Evolutionary conservation across 2,329 filamentous ascomycete species (phyloP), one percentile per base, ranked within the genome.

Genomic region (Colletotrichum sp.): DNA sequence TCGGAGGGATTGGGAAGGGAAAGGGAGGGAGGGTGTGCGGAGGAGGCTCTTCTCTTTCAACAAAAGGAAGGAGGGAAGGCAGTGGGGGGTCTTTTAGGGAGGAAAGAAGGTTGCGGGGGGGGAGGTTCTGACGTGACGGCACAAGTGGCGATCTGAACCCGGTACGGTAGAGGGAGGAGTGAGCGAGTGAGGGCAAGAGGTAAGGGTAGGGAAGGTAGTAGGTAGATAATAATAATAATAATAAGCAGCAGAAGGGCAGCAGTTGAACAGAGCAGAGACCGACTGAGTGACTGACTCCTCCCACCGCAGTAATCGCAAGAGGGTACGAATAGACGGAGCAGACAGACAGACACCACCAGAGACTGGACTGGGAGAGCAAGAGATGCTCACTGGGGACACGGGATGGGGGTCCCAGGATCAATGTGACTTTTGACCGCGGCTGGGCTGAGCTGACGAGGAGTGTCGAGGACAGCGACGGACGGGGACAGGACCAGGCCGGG

Each of bases 61-160:
- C 64, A 69, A 64, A 69, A 30, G 70, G 61, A 60, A 72, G 72
- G 28, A 52, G 59, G 52, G 48, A 64, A 76, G 73, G 48, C 74
- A 74, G 70, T 76, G 71, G 74, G 73, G 68, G 70, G 73, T 65
- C 70, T 73, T 73, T 75, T 68, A 73, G 70, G 52, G 73, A 68
- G 73, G 48, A 75, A 75, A 75, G 73, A 75, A 75, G 73, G 73
- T 73, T 75, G 73, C 70, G 73, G 70, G 60, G 68, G 71, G 71
- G 66, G 73, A 63, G 66, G 15, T 72, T 75, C 73, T 75, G 73
- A 75, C 70, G 73, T 73, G 73, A 75, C 73, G 64, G 73, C 63
- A 75, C 63, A 68, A 68, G 73, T 75, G 73, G 73, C 73, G 73
- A 75, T 75, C 73, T 73, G 64, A 75, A 73, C 72, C 72, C 28